Evolutionary conservation across 192 early-diverging fungal species (phyloP).

Genomic region (Coemansia aciculifera): DNA sequence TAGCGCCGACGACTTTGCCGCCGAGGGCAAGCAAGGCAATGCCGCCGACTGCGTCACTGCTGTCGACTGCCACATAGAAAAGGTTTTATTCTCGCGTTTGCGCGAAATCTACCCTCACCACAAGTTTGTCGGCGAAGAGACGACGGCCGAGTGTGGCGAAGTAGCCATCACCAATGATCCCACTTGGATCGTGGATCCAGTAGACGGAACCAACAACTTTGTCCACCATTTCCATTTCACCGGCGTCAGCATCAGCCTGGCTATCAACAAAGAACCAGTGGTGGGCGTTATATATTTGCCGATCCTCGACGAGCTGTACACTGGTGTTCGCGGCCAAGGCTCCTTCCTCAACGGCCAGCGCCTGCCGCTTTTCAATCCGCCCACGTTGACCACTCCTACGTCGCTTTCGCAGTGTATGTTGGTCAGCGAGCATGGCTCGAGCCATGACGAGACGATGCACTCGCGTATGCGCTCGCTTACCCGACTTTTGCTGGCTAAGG

Average conservation of each 20-base stretch:
- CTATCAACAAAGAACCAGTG: slow-evolving; percentile 68
- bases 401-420: slow-evolving; percentile 72
- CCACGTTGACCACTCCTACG: slow-evolving; percentile 58
- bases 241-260: slow-evolving; percentile 82
- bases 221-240: slow-evolving; percentile 76
- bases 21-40: slow-evolving; percentile 39
- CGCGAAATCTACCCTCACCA: slow-evolving; percentile 63
- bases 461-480: slow-evolving; percentile 70
- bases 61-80: slow-evolving; percentile 82
- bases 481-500: slow-evolving; percentile 60
- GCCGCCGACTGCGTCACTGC: slow-evolving; percentile 62
- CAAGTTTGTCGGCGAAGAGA: slow-evolving; percentile 90
- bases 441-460: slow-evolving; percentile 58
- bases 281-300: slow-evolving; percentile 94
- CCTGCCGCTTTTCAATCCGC: slow-evolving; percentile 62
- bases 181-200: slow-evolving; percentile 91
- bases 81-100: slow-evolving; percentile 64
- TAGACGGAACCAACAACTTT: slow-evolving; percentile 80
- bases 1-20: slow-evolving; percentile 25
- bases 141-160: slow-evolving; percentile 58
- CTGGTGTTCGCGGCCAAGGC: slow-evolving; percentile 34
- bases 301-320: slow-evolving; percentile 77
- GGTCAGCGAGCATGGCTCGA: slow-evolving; percentile 82
- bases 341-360: slow-evolving; percentile 43
- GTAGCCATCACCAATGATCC: slow-evolving; percentile 66